Evolutionary conservation across 2,329 filamentous ascomycete species (phyloP), one percentile per base, ranked within the genome.

Genomic region (Neopestalotiopsis clavispora): DNA sequence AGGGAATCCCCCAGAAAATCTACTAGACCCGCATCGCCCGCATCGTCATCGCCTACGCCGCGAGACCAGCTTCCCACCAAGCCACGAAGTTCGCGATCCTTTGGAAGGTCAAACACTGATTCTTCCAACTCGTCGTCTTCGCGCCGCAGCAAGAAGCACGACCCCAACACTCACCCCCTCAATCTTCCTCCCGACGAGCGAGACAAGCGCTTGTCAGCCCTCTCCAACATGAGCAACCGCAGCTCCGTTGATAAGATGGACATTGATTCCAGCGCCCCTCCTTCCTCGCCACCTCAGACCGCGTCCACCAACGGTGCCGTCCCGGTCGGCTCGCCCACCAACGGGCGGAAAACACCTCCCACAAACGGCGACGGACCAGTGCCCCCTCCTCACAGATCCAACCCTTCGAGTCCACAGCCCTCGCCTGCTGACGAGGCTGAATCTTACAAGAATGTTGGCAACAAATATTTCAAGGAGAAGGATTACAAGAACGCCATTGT

Each of bases 391-490:
- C 92, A 95, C 82, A 86, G 88, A 75, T 90, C 88, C 34, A 89
- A 87, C 76, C 87, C 88, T 59, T 86, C 85, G 67, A 90, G 87
- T 78, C 89, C 88, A 58, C 82, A 83, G 64, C 83, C 85, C 59
- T 85, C 82, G 45, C 80, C 85, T 30, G 80, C 83, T 57, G 92
- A 95, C 67, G 94, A 98, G 78, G 94, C 95, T 32, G 96, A 99
- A 83, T 87, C 90, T 13, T 97, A 92, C 88, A 99, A 99, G 86
- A 89, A 93, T 75, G 90, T 93, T 2, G 96, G 96, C 69, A 99
- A 99, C 84, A 96, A 96, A 77, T 95, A 94, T 78, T 99, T 98
- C 88, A 98, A 98, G 85, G 93, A 95, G 72, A 94, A 92, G 79
- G 93, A 98, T 77, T 99, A 95, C 80, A 84, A 86, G 70, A 92